A percentile compares a stretch with the other conserved stretches of the same genome.
phyloP scores from a whole-genome alignment of 2,329 filamentous ascomycete genomes.

The Ophiosphaerella narmari region DNA sequence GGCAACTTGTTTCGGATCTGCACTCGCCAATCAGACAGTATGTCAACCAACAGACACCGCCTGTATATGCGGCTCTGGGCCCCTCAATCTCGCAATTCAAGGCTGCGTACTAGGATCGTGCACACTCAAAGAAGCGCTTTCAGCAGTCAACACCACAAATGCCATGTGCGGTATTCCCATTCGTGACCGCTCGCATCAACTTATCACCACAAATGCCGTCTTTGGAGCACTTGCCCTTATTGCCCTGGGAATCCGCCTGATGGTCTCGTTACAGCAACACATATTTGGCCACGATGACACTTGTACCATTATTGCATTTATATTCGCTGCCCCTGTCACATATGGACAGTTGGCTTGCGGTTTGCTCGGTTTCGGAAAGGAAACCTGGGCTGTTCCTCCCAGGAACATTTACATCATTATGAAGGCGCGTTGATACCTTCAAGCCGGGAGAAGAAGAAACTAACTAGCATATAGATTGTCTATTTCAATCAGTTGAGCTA shows the following conservation, averaged over 20 bases:
- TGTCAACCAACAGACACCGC: slow-evolving; percentile 10
- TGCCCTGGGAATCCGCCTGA: slow-evolving; percentile 35
- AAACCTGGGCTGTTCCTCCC: slow-evolving; percentile 55
- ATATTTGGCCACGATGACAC: slow-evolving; percentile 19
- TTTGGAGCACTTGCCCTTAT: slow-evolving; percentile 34
- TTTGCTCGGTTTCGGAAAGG: slow-evolving; percentile 51
- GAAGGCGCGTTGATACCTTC: not conserved
- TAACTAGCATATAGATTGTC: slow-evolving; percentile 6
- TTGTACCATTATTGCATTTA: slow-evolving; percentile 12
- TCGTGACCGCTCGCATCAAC: slow-evolving; percentile 37
- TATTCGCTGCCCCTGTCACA: slow-evolving; percentile 15
- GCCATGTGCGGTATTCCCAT: slow-evolving; percentile 42
- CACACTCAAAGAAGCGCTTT: slow-evolving; percentile 17
- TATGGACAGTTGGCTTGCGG: slow-evolving; percentile 13
- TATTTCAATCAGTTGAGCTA: slow-evolving; percentile 31
- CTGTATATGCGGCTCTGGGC: slow-evolving; percentile 14
- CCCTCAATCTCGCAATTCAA: slow-evolving; percentile 12
- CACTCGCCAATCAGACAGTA: slow-evolving; percentile 5
- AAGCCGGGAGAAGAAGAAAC: not conserved
- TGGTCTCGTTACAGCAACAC: slow-evolving; percentile 7
- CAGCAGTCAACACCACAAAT: slow-evolving; percentile 45
- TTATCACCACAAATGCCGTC: slow-evolving; percentile 26
- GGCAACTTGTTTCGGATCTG: slow-evolving; percentile 10
- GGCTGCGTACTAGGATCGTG: slow-evolving; percentile 15
- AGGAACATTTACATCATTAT: slow-evolving; percentile 41